These are phyloP conservation scores for Ascocoryne sarcoides DNA, from an alignment of 2,329 filamentous ascomycete genomes.

Conservation along the genomic window DNA sequence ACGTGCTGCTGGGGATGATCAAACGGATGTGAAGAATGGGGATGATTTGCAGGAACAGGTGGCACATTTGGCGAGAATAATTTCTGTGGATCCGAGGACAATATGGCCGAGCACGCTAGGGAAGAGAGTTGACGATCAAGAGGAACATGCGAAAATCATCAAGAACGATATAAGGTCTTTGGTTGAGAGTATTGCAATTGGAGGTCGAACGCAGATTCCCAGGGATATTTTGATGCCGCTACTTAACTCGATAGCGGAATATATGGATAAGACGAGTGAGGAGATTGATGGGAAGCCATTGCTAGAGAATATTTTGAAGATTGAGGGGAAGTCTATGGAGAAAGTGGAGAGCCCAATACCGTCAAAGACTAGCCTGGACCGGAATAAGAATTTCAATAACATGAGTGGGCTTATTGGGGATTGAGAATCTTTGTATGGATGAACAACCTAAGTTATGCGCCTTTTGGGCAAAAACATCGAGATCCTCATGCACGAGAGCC, in stretches of 20 bases:
- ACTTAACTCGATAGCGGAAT: conserved; percentile 5
- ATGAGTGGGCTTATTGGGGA: no score
- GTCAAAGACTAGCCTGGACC: background rate
- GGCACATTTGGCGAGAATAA: conserved; percentile 3
- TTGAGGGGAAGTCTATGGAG: background rate
- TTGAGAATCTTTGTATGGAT: no score
- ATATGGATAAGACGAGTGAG: conserved; percentile 7
- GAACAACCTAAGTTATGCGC: no score
- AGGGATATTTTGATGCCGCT: conserved; percentile 7
- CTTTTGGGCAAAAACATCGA: no score
- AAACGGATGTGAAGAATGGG: background rate
- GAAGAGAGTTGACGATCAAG: conserved; percentile 2
- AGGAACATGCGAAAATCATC: conserved; percentile 6
- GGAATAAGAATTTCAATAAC: no score
- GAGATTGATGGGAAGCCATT: conserved; percentile 6
- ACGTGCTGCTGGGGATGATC: background rate
- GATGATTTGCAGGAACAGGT: conserved; percentile 2
- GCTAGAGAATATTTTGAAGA: conserved; percentile 3
- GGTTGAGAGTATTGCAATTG: conserved; percentile 4
- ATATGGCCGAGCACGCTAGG: conserved; percentile 4
- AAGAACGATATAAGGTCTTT: conserved; percentile 6
- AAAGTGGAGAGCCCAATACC: background rate
- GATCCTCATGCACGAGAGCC: no score
- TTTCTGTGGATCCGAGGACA: conserved; percentile 4
- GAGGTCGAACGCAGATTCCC: conserved; percentile 3